Evolutionary conservation across 495 filamentous ascomycete genomes (phyloP).

Genomic region (Penicillium maclennaniae): DNA sequence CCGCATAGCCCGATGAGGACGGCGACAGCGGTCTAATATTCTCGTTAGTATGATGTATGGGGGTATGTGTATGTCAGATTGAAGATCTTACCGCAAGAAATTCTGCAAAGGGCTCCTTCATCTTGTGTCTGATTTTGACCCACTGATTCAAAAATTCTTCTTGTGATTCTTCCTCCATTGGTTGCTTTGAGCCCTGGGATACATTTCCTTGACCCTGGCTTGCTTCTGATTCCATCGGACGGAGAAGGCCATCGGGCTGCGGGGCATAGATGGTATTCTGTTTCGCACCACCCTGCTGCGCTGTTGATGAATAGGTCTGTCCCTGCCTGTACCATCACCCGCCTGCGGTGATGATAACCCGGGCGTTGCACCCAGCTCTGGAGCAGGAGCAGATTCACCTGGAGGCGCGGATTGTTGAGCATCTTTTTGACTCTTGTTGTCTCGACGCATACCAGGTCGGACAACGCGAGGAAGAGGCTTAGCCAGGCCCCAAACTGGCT

Average conservation of each 20-base stretch:
- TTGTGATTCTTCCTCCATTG: not conserved
- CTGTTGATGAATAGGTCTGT: constrained; percentile 9
- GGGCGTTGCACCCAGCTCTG: constrained; percentile 8
- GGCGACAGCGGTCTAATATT: constrained; percentile 13
- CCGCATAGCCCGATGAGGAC: constrained; percentile 13
- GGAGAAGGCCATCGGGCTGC: constrained; percentile 11
- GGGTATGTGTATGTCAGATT: not conserved
- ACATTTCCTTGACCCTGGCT: not conserved
- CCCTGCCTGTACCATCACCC: not conserved
- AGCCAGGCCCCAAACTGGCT: constrained; percentile 29
- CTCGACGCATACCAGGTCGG: constrained; percentile 23
- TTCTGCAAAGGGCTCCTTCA: constrained; percentile 18
- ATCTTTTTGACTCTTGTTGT: not conserved
- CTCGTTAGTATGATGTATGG: not conserved
- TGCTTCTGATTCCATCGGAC: constrained; percentile 11
- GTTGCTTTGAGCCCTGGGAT: not conserved
- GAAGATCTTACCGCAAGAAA: constrained; percentile 13
- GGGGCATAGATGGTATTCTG: constrained; percentile 11
- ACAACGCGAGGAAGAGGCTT: constrained; percentile 30
- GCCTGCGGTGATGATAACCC: not conserved
- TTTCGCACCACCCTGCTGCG: not conserved
- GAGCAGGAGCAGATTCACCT: constrained; percentile 5
- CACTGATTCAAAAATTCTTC: constrained; percentile 18
- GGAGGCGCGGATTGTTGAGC: constrained; percentile 4
- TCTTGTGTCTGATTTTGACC: constrained; percentile 9